Evolutionary conservation across 495 filamentous ascomycete genomes (phyloP).

Genomic region (Durotheca rogersii): DNA sequence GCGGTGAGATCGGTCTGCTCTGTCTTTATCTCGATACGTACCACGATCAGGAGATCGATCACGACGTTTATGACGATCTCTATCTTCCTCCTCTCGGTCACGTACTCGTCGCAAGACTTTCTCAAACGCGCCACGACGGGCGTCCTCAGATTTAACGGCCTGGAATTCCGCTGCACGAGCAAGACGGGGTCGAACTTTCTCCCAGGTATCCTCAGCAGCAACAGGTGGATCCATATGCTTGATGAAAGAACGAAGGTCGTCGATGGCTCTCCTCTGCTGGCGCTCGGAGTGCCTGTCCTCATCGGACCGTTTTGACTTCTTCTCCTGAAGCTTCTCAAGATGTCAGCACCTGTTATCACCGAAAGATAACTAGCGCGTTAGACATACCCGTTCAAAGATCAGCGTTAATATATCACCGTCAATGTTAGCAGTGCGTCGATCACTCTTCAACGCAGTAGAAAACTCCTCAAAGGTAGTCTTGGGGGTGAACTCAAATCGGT

Average conservation of each 20-base stretch:
- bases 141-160: constrained; percentile 76
- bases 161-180: constrained; percentile 81
- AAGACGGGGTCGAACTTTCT: constrained; percentile 74
- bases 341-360: constrained; percentile 22
- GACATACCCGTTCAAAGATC: constrained; percentile 72
- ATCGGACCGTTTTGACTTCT: constrained; percentile 66
- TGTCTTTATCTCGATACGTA: constrained; percentile 58
- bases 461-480: constrained; percentile 90
- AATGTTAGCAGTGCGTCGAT: constrained; percentile 82
- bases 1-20: constrained; percentile 63
- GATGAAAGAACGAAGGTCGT: constrained; percentile 81
- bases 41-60: constrained; percentile 65
- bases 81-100: constrained; percentile 90
- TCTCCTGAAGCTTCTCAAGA: constrained; percentile 65
- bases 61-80: constrained; percentile 64
- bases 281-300: constrained; percentile 86
- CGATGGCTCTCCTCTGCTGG: constrained; percentile 79
- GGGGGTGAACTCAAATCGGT: constrained; percentile 82
- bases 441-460: constrained; percentile 68
- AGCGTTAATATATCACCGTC: constrained; percentile 70
- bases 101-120: constrained; percentile 86
- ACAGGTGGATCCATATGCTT: constrained; percentile 92
- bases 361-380: neutral
- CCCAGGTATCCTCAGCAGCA: constrained; percentile 74
- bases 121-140: constrained; percentile 82